phyloP scores from a whole-genome alignment of 371 early-diverging fungal genomes.

The Conidiobolus incongruus region DNA sequence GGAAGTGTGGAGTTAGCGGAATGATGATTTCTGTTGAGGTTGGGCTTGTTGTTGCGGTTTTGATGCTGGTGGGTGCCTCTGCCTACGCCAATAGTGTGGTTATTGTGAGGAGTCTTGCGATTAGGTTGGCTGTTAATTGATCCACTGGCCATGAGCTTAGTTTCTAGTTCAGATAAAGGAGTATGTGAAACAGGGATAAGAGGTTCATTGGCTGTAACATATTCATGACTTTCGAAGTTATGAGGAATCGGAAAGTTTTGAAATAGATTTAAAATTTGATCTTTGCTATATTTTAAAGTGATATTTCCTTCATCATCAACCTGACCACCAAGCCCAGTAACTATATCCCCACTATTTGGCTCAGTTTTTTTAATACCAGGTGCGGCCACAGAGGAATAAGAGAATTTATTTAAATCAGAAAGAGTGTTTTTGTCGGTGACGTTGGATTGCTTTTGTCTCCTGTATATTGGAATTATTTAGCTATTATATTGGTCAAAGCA shows the following conservation, averaged over 20 bases:
- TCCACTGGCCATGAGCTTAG: conserved; percentile 18
- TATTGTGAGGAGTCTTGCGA: conserved; percentile 11
- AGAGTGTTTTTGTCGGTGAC: too few relatives aligned
- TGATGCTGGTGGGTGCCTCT: conserved; percentile 2
- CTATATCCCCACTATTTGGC: too few relatives aligned
- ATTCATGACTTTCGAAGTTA: conserved; percentile 45
- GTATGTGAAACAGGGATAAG: conserved; percentile 36
- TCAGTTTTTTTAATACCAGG: too few relatives aligned
- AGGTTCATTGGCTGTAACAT: conserved; percentile 35
- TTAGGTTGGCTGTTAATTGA: conserved; percentile 24
- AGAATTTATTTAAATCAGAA: too few relatives aligned
- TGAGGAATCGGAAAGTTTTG: conserved; percentile 25
- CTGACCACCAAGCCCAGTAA: too few relatives aligned
- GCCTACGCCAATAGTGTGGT: conserved; percentile 1
- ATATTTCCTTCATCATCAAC: too few relatives aligned
- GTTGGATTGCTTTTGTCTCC: too few relatives aligned
- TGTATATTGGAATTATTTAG: too few relatives aligned
- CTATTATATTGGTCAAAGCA: too few relatives aligned
- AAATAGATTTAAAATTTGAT: conserved; percentile 52
- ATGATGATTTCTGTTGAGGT: neutral
- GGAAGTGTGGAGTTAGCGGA: conserved; percentile 1
- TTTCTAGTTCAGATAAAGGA: conserved; percentile 34
- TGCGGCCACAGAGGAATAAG: too few relatives aligned
- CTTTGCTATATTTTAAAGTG: conserved; percentile 49
- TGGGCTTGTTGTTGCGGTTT: neutral